Evolutionary conservation across 306 rosid species (phyloP).

Genomic region (Rosa rugosa): DNA sequence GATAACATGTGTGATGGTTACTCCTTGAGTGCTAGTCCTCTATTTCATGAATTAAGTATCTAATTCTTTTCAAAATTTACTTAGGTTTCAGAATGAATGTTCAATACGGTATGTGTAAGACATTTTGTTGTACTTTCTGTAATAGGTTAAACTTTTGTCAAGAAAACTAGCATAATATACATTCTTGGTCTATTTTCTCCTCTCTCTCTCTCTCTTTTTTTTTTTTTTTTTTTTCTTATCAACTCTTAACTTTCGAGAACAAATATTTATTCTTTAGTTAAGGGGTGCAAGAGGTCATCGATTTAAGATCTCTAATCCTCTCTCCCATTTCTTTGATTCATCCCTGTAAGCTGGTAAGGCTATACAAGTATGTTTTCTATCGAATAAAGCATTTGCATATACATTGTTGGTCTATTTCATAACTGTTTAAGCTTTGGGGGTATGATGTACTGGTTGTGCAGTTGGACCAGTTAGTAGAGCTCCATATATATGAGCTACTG

Average conservation of each 20-base stretch:
- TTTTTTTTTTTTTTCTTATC: not conserved
- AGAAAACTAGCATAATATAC: not conserved
- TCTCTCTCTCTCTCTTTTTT: too few relatives aligned
- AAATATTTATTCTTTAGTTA: too few relatives aligned
- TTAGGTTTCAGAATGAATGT: not conserved
- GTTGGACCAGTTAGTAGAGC: not conserved
- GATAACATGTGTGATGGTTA: not conserved
- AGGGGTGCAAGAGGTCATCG: not conserved
- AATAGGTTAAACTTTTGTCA: not conserved
- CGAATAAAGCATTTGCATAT: not conserved
- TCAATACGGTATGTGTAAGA: not conserved
- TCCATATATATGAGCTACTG: not conserved
- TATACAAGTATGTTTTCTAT: not conserved
- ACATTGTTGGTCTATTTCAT: not conserved
- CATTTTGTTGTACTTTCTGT: not conserved
- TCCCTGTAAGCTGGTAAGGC: not conserved
- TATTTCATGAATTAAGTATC: not conserved
- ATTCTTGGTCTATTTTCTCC: too few relatives aligned
- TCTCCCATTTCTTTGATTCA: not conserved
- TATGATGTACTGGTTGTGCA: not conserved
- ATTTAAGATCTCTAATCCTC: not conserved
- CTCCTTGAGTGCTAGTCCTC: not conserved
- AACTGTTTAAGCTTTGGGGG: not conserved
- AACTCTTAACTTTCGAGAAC: too few relatives aligned
- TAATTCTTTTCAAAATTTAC: not conserved